Evolutionary conservation across 2,329 filamentous ascomycete genomes (phyloP).

Genomic region (Pleomassaria siparia): DNA sequence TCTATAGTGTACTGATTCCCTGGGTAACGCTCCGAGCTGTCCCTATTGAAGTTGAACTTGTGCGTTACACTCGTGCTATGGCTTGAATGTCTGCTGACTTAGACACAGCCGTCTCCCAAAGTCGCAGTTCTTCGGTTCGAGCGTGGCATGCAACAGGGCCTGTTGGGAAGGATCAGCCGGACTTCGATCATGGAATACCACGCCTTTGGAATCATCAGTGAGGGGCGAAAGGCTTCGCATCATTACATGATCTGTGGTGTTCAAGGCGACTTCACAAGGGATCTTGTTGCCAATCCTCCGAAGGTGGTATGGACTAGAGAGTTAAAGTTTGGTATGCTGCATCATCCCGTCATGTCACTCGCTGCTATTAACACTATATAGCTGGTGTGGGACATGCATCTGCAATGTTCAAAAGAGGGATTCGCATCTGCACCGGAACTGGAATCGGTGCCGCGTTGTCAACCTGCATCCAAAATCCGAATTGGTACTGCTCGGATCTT

Average conservation of each 20-base stretch:
- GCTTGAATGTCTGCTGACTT: too few relatives aligned
- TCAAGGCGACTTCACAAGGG: slow-evolving; percentile 39
- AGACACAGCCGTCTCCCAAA: slow-evolving; percentile 40
- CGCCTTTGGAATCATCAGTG: slow-evolving; percentile 41
- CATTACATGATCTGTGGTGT: slow-evolving; percentile 43
- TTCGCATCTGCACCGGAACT: slow-evolving; percentile 39
- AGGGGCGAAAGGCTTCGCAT: slow-evolving; percentile 27
- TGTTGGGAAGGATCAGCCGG: slow-evolving; percentile 37
- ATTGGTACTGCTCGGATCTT: too few relatives aligned
- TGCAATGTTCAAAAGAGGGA: slow-evolving; percentile 40
- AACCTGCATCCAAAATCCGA: slow-evolving; percentile 37
- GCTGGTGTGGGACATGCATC: slow-evolving; percentile 39
- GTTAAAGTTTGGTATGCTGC: slow-evolving; percentile 36
- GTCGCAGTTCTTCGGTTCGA: slow-evolving; percentile 37
- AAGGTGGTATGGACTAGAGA: slow-evolving; percentile 38
- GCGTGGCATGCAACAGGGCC: slow-evolving; percentile 41
- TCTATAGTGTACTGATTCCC: slow-evolving; percentile 30
- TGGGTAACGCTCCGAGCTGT: slow-evolving; percentile 41
- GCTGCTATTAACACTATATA: slow-evolving; percentile 13
- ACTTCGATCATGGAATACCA: slow-evolving; percentile 43
- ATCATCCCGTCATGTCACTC: background rate
- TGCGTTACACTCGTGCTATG: too few relatives aligned
- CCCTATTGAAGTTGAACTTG: slow-evolving; percentile 35
- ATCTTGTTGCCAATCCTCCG: slow-evolving; percentile 35
- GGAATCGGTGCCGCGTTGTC: slow-evolving; percentile 39